Evolutionary conservation across 2,329 filamentous ascomycete species (phyloP), one percentile per base, ranked within the genome.

Genomic region (Penicillium nordicum): DNA sequence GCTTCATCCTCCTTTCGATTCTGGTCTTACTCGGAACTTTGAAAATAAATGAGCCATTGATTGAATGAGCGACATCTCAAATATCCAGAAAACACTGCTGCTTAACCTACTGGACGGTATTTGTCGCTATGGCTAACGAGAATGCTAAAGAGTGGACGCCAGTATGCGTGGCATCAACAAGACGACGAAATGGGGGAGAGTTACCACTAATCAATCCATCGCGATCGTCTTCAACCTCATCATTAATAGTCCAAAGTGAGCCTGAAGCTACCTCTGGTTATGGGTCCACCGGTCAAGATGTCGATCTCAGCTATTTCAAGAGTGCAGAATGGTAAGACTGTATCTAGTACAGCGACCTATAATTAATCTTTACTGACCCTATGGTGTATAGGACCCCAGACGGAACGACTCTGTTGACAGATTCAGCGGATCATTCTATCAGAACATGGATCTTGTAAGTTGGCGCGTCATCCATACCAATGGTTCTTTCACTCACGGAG

Each of bases 401-500:
- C 67, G 84, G 84, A 7, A 84, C 81, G 1, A 80, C 78, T 23
- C 66, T 87, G 25, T 67, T 87, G 56, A 82, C 83, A 2, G 78
- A 79, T 40, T 81, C 77, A 55, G 78, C 76, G 21, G 78, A 82
- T 60, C 74, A 82, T 50, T 68, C 73, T 55, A 74, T 83, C n/a
- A 76, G 80, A 62, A 80, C 79, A 0, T 84, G 81, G 64, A 75
- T 84, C 7, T 65, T 86, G 72, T 84, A 71, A 67, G 74, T 67
- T 32, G 14, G 4, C 8, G 1, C 5, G 10, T 43, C 14, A 14
- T 44, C 9, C 5, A 11, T 25, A 29, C 34, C 29, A 5, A 34
- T 47, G 32, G 42, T 27, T 34, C 6, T 34, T 16, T 25, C 38
- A 27, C 59, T 65, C 41, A 66, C 52, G 18, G 16, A 27, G 30